A percentile compares a stretch with the other conserved stretches of the same genome.
phyloP scores from a whole-genome alignment of 306 rosid species.

The Oemleria cerasiformis region DNA sequence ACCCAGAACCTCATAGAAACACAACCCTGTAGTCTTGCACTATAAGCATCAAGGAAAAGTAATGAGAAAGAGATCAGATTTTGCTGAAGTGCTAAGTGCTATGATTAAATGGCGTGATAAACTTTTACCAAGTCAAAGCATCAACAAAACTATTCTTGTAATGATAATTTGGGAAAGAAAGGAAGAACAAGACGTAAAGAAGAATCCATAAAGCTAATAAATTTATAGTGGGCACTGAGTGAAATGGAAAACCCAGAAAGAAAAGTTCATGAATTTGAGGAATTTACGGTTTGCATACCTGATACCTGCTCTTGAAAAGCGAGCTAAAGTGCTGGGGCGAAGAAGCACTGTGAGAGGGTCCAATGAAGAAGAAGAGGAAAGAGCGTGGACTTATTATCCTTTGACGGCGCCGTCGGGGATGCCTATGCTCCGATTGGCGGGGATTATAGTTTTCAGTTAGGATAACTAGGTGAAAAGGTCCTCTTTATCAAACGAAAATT shows the following conservation, averaged over 20 bases:
- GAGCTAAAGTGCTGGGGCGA: background rate
- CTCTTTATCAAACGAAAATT: background rate
- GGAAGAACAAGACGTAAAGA: background rate
- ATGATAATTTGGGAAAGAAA: background rate
- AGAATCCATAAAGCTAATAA: background rate
- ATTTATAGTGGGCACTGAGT: background rate
- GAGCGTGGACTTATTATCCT: constrained; percentile 13
- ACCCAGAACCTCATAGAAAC: background rate
- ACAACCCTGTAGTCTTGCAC: background rate
- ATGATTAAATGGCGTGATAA: background rate
- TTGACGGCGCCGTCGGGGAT: background rate
- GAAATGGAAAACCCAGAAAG: background rate
- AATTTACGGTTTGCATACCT: background rate
- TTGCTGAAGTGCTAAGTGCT: background rate
- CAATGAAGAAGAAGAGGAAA: background rate
- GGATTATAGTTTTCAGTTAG: constrained; percentile 3
- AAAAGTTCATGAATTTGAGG: constrained; percentile 1
- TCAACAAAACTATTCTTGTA: background rate
- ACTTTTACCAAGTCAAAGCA: background rate
- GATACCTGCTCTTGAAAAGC: background rate
- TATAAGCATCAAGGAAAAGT: constrained; percentile 7
- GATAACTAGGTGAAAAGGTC: background rate
- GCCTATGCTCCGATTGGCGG: constrained; percentile 21
- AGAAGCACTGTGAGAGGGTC: background rate
- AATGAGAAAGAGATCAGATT: background rate